Base-by-base conservation (phyloP, 108 stramenopile genomes). In the Nannochloropsis granulata region DNA sequence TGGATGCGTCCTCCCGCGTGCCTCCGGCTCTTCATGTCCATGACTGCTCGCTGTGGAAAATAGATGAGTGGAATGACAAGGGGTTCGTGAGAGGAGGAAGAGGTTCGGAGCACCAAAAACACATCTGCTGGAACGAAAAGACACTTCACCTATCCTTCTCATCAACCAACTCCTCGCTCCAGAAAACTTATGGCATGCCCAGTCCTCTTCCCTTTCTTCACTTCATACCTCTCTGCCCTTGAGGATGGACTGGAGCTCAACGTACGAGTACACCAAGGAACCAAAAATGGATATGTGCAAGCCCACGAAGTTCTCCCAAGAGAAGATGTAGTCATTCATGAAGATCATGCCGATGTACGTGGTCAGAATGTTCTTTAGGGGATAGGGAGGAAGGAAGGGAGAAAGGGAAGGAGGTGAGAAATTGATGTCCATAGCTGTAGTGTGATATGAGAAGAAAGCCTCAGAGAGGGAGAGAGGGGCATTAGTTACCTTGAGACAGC, bases 331-430 rank as follows among this genome's bases (percentile, higher is more conserved):
- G 82, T 89, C 89, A 13, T 23, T 34, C 19, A 90, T 71, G 24
- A 86, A 81, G 25, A 89, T 25, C 88, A 90, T 90, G 5, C 89
- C 88, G 43, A 89, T 85, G 19, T 89, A 85, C 43, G 89, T 89
- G 56, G 87, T 88, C 42, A 86, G 34, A 10, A 89, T 43, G 81
- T 89, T 88, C 81, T 86, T 78, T 7, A 71, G 21, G 56, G 56
- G n/a, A 10, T 5, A 71, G 34, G 34, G 34, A 34, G 34, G 34
- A 5, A 34, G 34, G 34, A 5, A 34, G 34, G 34, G n/a, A n/a
- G n/a, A n/a, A n/a, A 71, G n/a, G 71, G 71, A 23, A 7, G 71
- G n/a, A n/a, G 21, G 71, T 71, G 34, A 34, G 5, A 3, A 34
- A 3, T 34, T 34, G 34, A 34, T 5, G 34, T 5, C 34, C 34